Evolutionary conservation across 164 flowering plant genomes (phyloP), one percentile per base, ranked within the genome.

Genomic region (Tinospora cordifolia): DNA sequence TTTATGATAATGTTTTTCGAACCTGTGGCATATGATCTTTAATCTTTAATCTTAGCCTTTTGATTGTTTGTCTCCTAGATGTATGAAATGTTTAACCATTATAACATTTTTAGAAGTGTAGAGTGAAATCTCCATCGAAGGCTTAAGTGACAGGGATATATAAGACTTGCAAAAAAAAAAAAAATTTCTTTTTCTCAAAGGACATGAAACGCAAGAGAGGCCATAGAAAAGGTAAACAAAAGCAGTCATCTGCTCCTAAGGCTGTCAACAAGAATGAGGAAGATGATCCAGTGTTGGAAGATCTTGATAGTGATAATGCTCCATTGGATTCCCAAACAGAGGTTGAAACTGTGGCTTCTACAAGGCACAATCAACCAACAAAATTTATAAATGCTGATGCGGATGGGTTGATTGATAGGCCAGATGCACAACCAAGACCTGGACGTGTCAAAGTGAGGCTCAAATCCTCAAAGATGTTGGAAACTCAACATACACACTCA

Each of bases 371-470:
- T 76, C 84, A 78, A 72, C 80, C 80, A 2, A 72, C 74, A 49
- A 76, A 78, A 72, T 71, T 65, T 74, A 80, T 71, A 12, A 75
- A 46, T 54, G 68, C 73, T 3, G 80, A 75, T 25, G 76, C 80
- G 9, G 84, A 70, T 57, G 82, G 81, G 15, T 63, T 81, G 7
- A 63, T 67, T 69, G 83, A 80, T 30, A 84, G 78, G 71, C 79
- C 80, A 21, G 51, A 47, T 7, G 87, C 78, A 7, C 83, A 73
- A 47, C 74, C 81, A 15, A 85, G 85, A 64, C 81, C 79, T 71
- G 89, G 85, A 34, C 88, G 93, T 47, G 94, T 95, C 34, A 92
- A 85, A 77, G 96, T 95, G 39, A 95, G 87, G 82, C 86, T 95
- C 15, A 95, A 81, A 79, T 79, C 92, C 51, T 76, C 89, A 26